A percentile compares a stretch with the other conserved stretches of the same genome.
Evolutionary conservation across 768 basidiomycete genomes (phyloP).

Genomic region (Trametes cingulata): DNA sequence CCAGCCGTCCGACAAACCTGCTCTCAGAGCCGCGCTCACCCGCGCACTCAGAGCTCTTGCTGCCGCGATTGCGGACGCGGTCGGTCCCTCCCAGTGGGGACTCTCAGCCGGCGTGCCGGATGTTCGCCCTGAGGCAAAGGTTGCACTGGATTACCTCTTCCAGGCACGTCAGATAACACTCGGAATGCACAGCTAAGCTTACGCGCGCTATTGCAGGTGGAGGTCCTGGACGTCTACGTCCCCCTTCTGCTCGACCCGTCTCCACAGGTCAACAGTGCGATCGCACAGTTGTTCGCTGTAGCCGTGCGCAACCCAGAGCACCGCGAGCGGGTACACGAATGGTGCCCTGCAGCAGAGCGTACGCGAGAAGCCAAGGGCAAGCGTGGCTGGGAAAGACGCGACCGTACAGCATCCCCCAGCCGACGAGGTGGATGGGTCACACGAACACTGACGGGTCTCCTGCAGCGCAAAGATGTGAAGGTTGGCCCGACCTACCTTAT

Average conservation of each 20-base stretch:
- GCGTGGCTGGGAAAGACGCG: slow-evolving; percentile 75
- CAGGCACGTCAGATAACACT: slow-evolving; percentile 41
- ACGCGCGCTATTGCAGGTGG: slow-evolving; percentile 39
- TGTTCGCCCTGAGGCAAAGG: slow-evolving; percentile 51
- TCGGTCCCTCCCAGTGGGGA: slow-evolving; percentile 72
- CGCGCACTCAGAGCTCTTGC: slow-evolving; percentile 64
- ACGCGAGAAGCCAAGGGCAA: slow-evolving; percentile 54
- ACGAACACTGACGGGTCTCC: slow-evolving; percentile 47
- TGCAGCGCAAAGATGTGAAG: slow-evolving; percentile 57
- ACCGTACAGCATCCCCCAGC: slow-evolving; percentile 40
- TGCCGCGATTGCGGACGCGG: slow-evolving; percentile 60
- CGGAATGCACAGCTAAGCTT: not conserved
- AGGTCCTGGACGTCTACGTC: slow-evolving; percentile 65
- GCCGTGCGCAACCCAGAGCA: slow-evolving; percentile 52
- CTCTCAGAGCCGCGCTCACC: slow-evolving; percentile 57
- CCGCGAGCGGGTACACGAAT: slow-evolving; percentile 54
- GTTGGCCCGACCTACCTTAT: slow-evolving; percentile 28
- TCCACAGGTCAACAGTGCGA: slow-evolving; percentile 44
- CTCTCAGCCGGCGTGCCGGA: slow-evolving; percentile 44
- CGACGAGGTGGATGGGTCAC: slow-evolving; percentile 62
- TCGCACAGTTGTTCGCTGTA: slow-evolving; percentile 60
- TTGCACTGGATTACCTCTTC: slow-evolving; percentile 61
- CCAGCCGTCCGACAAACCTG: slow-evolving; percentile 36
- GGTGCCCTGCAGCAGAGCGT: slow-evolving; percentile 62
- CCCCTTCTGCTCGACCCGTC: slow-evolving; percentile 56